Evolutionary conservation across 106 monocot genomes (phyloP).

Genomic region (Allium cepa): DNA sequence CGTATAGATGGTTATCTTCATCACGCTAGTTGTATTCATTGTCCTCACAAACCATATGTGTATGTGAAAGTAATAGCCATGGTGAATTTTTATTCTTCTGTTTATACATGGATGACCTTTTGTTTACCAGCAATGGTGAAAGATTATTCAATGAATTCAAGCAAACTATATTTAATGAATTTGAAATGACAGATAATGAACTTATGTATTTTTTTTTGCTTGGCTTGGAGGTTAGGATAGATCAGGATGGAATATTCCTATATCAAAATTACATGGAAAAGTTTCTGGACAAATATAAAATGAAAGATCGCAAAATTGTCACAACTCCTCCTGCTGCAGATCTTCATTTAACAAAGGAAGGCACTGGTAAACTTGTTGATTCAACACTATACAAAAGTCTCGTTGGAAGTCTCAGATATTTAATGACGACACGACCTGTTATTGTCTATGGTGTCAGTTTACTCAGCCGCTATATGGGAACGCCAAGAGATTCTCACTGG

Average conservation of each 20-base stretch:
- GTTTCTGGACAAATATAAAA: too few species aligned
- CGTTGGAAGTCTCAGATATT: background rate
- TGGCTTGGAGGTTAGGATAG: background rate
- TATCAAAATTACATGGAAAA: too few species aligned
- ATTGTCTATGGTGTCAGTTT: background rate
- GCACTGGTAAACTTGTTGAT: background rate
- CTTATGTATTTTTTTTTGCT: too few species aligned
- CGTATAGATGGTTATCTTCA: background rate
- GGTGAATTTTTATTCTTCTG: too few species aligned
- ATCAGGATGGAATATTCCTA: too few species aligned
- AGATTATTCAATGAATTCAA: background rate
- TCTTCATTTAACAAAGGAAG: background rate
- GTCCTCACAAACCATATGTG: background rate
- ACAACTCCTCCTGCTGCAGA: too few species aligned
- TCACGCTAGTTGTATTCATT: background rate
- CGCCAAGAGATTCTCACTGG: too few species aligned
- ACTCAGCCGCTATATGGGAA: background rate
- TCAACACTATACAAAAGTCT: background rate
- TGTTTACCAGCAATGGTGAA: too few species aligned
- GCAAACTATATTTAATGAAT: background rate
- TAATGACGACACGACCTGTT: background rate
- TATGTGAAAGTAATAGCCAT: background rate
- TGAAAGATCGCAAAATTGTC: too few species aligned
- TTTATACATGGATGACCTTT: too few species aligned
- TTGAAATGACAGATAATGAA: background rate